Base-by-base conservation (phyloP, 208 protist genomes). In the Kentomonas sorsogonicus region DNA sequence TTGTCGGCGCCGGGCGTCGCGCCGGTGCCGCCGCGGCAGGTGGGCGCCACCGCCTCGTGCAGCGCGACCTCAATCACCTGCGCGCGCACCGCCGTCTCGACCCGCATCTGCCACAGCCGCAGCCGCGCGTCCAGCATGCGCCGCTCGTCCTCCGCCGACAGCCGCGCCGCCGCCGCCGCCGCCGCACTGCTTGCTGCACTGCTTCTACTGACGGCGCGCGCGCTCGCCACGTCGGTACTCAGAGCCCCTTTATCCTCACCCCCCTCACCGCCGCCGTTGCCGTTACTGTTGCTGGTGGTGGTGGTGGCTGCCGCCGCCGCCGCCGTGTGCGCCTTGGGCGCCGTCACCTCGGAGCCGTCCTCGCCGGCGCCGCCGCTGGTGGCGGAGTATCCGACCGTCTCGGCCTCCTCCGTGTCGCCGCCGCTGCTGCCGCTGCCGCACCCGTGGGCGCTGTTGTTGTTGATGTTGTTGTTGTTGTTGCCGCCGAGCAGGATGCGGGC, bases 71-170 rank as follows among this genome's bases (percentile, higher is more conserved):
- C 6, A 9, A 48, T 23, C 43, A 48, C 43, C 41, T 63, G 62
- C 11, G 45, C 53, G 15, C 58, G 59, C 51, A 71, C 58, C 31
- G 44, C 53, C 34, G 6, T 22, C 43, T 48, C 43, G n/a, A 48
- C 43, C 22, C 25, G 43, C 11, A 13, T 6, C 43, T 57, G 54
- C 66, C 63, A 71, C n/a, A 70, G 45, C 46, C 60, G 50, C 27
- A 69, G 60, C 11, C 64, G 52, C 22, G 60, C 59, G 23, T 66
- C 51, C 2, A 70, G 45, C 1, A 66, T 53, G 53, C 53, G 52
- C 11, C 76, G 48, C 53, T 88, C 80, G 30, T 66, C 63, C 16
- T 79, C 53, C 22, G 69, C 60, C 43, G 81, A 61, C 40, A 27
- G 26, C 20, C 1, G 13, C 29, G 26, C 7, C 27, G 18, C 29